Base-by-base conservation (phyloP, 208 protist species). In the Crithidia thermophila region DNA sequence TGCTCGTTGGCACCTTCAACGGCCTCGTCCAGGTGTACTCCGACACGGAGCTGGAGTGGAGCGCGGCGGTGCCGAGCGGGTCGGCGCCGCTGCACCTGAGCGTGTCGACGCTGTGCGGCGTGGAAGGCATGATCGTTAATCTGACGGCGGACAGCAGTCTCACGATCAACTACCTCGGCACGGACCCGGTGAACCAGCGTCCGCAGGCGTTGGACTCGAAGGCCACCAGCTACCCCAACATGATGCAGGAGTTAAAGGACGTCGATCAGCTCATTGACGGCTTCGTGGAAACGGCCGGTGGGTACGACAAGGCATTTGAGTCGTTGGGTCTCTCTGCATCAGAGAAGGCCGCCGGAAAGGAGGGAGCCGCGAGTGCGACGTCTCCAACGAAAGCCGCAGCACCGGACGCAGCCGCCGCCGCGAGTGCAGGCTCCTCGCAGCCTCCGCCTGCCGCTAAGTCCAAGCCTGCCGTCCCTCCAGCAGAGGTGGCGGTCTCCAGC, bases 81-180 rank as follows among this genome's bases (percentile, higher is more conserved):
- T 45, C 60, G 8, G 59, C 73, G 0, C 87, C 97, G 23, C 61
- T 95, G 14, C 65, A 66, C 31, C 31, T 98, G 14, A 21, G 27
- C 18, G 85, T 97, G 0, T 77, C 52, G 13, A 78, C 66, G 14
- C 67, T 98, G 14, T 89, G 84, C 33, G 78, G 79, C 7, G 73
- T 86, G 7, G 53, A 85, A 16, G 93, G 93, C 36, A 82, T 98
- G 70, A 87, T 98, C 43, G 70, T 94, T 0, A 69, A 81, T 1
- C 75, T 98, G 14, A 70, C 55, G 53, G 70, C 84, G 0, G 77
- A 93, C 13, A 91, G 91, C 28, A 67, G 28, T 5, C 55, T 98
- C 3, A 61, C 77, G 13, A 69, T 96, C 20, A 91, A 88, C 63
- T 98, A 98, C 81, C 79, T 98, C 13, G 97, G 97, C 47, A 98